Evolutionary conservation across 129 eudicot species (phyloP).

Genomic region (Smallanthus sonchifolius): DNA sequence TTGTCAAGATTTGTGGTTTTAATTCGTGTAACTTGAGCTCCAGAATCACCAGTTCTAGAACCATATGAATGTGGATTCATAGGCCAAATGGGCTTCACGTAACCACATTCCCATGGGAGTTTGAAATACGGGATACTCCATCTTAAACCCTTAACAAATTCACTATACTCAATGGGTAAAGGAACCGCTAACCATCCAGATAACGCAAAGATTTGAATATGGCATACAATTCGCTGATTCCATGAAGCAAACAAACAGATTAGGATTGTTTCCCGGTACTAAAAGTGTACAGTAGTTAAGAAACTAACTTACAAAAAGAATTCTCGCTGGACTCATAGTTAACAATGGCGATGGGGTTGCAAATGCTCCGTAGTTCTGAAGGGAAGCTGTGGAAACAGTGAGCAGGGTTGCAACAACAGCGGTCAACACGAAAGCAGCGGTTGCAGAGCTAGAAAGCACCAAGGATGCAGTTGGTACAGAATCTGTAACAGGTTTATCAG

Average conservation of each 20-base stretch:
- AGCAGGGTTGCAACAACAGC: constrained; percentile 67
- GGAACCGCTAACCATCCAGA: constrained; percentile 85
- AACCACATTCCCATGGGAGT: constrained; percentile 76
- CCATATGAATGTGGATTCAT: constrained; percentile 35
- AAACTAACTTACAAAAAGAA: constrained; percentile 61
- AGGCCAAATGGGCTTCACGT: constrained; percentile 43
- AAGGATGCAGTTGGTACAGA: constrained; percentile 54
- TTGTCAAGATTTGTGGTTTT: constrained; percentile 18
- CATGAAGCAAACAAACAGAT: constrained; percentile 16
- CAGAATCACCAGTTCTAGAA: constrained; percentile 31
- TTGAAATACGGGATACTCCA: constrained; percentile 95
- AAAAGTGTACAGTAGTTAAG: not conserved
- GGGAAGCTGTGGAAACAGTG: constrained; percentile 70
- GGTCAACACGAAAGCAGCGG: constrained; percentile 63
- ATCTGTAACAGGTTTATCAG: constrained; percentile 40
- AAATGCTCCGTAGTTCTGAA: constrained; percentile 63
- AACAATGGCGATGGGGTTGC: constrained; percentile 49
- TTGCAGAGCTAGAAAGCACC: constrained; percentile 52
- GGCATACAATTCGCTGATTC: constrained; percentile 78
- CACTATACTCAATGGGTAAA: constrained; percentile 83
- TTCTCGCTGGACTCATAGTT: constrained; percentile 62
- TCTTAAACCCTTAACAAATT: constrained; percentile 67
- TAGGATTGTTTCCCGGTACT: not conserved
- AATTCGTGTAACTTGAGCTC: constrained; percentile 16
- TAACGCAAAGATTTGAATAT: constrained; percentile 77